These are phyloP conservation scores for Zygosaccharomyces pseudobailii DNA, from an alignment of 1,139 yeast genomes.

Conservation along the genomic window DNA sequence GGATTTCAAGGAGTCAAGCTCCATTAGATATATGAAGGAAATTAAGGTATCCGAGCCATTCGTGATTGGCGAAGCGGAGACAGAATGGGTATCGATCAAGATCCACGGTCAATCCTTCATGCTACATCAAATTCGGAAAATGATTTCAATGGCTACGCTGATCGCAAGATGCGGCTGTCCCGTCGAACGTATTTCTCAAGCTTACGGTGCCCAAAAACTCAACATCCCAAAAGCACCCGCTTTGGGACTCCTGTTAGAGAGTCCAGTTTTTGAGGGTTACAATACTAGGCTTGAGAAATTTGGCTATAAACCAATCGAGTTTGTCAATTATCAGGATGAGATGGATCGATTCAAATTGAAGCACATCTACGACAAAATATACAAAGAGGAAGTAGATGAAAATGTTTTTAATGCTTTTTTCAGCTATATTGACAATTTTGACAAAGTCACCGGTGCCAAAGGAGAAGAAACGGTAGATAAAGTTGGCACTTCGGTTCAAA, in stretches of 20 bases:
- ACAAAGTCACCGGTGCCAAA: constrained; percentile 33
- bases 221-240: constrained; percentile 98
- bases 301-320: constrained; percentile 77
- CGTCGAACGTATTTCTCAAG: constrained; percentile 63
- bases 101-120: constrained; percentile 97
- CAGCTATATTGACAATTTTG: constrained; percentile 77
- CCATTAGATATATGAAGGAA: constrained; percentile 74
- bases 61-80: constrained; percentile 83
- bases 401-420: constrained; percentile 86
- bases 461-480: constrained; percentile 27
- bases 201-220: constrained; percentile 67
- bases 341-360: constrained; percentile 86
- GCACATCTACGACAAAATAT: constrained; percentile 86
- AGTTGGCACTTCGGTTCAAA: constrained; percentile 30
- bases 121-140: constrained; percentile 96
- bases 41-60: constrained; percentile 86
- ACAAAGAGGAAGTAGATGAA: constrained; percentile 80
- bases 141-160: constrained; percentile 94
- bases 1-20: constrained; percentile 77
- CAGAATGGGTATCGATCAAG: constrained; percentile 95
- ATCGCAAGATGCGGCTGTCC: constrained; percentile 87
- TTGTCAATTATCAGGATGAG: constrained; percentile 58
- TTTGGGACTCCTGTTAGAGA: constrained; percentile 80
- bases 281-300: constrained; percentile 65
- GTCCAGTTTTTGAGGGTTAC: constrained; percentile 87